These are phyloP conservation scores for Dendrocalamus latiflorus DNA, from an alignment of 202 grass and related monocot species.

Conservation along the genomic window DNA sequence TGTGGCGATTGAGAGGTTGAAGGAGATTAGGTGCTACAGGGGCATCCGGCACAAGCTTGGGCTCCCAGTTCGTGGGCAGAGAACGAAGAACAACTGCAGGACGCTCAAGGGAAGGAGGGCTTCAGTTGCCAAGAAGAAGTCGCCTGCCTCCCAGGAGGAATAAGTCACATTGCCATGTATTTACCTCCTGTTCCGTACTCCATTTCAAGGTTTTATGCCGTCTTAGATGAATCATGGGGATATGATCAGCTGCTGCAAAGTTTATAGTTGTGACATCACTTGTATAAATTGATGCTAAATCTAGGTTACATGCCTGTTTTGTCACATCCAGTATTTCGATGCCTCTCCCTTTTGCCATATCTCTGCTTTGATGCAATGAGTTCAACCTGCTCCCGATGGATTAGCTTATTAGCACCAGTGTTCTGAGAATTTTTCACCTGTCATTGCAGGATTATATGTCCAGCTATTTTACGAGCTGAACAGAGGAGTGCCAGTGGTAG, in stretches of 20 bases:
- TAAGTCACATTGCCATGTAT: conserved; percentile 23
- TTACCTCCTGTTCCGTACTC: neutral
- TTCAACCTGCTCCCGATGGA: neutral
- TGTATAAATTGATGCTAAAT: neutral
- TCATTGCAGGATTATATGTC: neutral
- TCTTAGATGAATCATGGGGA: neutral
- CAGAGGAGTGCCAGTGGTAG: neutral
- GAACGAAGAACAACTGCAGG: conserved; percentile 91
- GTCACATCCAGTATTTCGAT: neutral
- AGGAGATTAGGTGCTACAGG: conserved; percentile 84
- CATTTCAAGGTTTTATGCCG: neutral
- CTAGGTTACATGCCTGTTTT: neutral
- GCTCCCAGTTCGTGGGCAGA: conserved; percentile 70
- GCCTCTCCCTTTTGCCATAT: neutral
- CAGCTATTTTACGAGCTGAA: neutral
- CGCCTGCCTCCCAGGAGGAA: conserved; percentile 29
- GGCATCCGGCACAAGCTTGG: conserved; percentile 72
- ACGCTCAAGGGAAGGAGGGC: conserved; percentile 83
- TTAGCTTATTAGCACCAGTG: neutral
- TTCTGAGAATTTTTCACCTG: neutral
- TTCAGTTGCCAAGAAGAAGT: conserved; percentile 76
- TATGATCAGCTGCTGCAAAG: conserved; percentile 14
- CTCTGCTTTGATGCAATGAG: neutral
- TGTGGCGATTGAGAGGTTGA: conserved; percentile 80
- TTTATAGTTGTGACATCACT: neutral